phyloP scores from a whole-genome alignment of 805 yeast species.

The Candida pseudoglaebosa region DNA sequence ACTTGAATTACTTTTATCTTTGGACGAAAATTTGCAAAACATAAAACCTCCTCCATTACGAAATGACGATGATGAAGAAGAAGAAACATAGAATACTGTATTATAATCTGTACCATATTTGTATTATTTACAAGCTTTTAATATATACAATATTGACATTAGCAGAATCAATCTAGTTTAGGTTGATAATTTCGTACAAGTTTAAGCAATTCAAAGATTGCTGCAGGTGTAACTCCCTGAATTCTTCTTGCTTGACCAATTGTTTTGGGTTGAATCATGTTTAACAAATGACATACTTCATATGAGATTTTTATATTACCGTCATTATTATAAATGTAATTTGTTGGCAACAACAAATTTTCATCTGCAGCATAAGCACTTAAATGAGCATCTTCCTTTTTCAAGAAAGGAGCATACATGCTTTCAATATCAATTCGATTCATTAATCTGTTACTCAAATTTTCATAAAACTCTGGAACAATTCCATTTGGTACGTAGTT shows the following conservation, averaged over 20 bases:
- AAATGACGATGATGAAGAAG: conserved; percentile 3
- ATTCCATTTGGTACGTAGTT: conserved; percentile 15
- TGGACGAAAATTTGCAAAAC: conserved; percentile 26
- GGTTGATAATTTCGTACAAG: conserved; percentile 24
- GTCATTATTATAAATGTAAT: conserved; percentile 56
- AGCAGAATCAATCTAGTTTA: not conserved
- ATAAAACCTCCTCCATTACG: not conserved
- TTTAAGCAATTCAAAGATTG: conserved; percentile 73
- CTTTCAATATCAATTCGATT: conserved; percentile 74
- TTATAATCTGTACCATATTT: not conserved
- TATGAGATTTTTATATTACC: conserved; percentile 56
- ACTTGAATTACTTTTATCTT: conserved; percentile 28
- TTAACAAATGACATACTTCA: conserved; percentile 68
- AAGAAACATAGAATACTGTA: not conserved
- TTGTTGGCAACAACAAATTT: conserved; percentile 60
- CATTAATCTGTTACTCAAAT: conserved; percentile 38
- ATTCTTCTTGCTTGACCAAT: conserved; percentile 94
- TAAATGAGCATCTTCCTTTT: conserved; percentile 66
- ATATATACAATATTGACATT: conserved; percentile 1
- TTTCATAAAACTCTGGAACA: conserved; percentile 22
- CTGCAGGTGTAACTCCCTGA: conserved; percentile 94
- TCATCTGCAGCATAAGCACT: conserved; percentile 85
- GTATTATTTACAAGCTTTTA: conserved; percentile 4
- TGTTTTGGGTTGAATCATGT: conserved; percentile 77
- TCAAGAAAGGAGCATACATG: conserved; percentile 74